Evolutionary conservation across 2,329 filamentous ascomycete genomes (phyloP).

Genomic region (Ceratocystis smalleyi): DNA sequence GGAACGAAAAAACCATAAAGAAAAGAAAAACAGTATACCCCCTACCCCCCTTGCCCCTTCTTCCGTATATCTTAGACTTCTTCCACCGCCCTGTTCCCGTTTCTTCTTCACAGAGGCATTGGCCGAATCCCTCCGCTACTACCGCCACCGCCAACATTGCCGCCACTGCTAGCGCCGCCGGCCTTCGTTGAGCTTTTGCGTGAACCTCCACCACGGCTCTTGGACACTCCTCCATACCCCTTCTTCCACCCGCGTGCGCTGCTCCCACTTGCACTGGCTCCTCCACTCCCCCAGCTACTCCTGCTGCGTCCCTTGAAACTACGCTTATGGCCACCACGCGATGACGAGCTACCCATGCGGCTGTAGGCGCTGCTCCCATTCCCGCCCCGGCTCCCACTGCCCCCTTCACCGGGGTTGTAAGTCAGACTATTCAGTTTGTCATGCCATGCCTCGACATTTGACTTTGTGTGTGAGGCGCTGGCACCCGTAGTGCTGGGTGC

Average conservation of each 20-base stretch:
- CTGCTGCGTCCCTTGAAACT: not conserved
- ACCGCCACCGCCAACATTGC: not conserved
- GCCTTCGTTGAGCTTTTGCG: slow-evolving; percentile 16
- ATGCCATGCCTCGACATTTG: slow-evolving; percentile 8
- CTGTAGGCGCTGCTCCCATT: not conserved
- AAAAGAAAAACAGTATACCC: too few relatives aligned
- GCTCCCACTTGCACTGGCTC: not conserved
- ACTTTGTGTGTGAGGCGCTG: slow-evolving; percentile 17
- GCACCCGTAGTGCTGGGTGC: not conserved
- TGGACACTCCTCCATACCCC: not conserved
- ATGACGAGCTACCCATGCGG: not conserved
- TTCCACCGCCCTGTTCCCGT: not conserved
- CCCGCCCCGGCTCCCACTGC: not conserved
- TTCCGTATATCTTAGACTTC: too few relatives aligned
- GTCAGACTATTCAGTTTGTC: slow-evolving; percentile 6
- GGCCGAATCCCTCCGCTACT: slow-evolving; percentile 12
- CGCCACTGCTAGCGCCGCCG: not conserved
- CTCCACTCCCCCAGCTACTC: slow-evolving; percentile 3
- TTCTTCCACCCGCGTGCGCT: not conserved
- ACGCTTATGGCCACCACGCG: not conserved
- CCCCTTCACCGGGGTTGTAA: not conserved
- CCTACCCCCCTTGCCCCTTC: too few relatives aligned
- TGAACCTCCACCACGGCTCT: not conserved
- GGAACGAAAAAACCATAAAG: too few relatives aligned
- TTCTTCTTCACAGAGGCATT: slow-evolving; percentile 13